Evolutionary conservation across 1,284 basidiomycete species (phyloP), one percentile per base, ranked within the genome.

Genomic region (Moniliophthora roreri): DNA sequence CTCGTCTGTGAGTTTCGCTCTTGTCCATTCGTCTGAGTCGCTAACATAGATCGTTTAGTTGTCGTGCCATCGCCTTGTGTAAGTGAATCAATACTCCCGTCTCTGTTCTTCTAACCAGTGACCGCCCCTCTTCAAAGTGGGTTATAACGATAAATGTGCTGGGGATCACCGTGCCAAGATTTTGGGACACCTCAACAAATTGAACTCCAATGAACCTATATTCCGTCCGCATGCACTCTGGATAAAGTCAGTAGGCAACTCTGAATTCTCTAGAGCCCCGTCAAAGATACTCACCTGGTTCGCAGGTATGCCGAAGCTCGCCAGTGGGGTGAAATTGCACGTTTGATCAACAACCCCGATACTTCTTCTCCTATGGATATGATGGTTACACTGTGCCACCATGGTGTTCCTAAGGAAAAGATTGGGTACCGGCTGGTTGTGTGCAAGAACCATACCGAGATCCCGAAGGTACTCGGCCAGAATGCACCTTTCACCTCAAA

Each of bases 11-110:
- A 46, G 44, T 32, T 11, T 32, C 15, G 23, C n/a, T 42, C 21
- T 10, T n/a, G 3, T 20, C 6, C 18, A 20, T 8, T 21, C 11
- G 18, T 18, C 18, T 41, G 10, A 13, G 41, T 13, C 15, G 15
- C 15, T 23, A 23, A 7, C 26, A 23, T 23, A 23, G 9, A 8
- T 8, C 24, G 8, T 28, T 16, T 18, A 46, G 44, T 13, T 46
- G 44, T 32, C 44, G 44, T 26, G 44, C 44, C n/a, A 10, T 46
- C 23, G 26, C 23, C 28, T 46, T 46, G n/a, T 28, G 44, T 46
- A 11, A 7, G 44, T 46, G n/a, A 4, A 32, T 6, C 6, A 32
- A 32, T 32, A 9, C 15, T 32, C 13, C 11, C 3, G 21, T 8
- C 7, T 21, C n/a, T 8, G 18, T 16, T 28, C 4, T 10, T 28